phyloP scores from a whole-genome alignment of 768 basidiomycete genomes.

The Obba rivulosa region DNA sequence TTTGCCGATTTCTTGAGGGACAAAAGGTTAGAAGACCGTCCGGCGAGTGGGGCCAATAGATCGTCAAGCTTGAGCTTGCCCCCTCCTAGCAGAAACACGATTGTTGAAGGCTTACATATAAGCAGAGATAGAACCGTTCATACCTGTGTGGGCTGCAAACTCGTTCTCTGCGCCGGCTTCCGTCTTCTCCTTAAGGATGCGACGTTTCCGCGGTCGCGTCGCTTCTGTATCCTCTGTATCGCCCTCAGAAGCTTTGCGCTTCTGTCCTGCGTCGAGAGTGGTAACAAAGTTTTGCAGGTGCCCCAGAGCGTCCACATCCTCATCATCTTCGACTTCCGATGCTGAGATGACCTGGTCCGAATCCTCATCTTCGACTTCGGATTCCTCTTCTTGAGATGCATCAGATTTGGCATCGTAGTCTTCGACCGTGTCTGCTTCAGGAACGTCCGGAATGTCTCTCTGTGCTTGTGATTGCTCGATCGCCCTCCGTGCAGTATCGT shows the following conservation, averaged over 20 bases:
- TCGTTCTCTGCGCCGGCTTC: constrained; percentile 80
- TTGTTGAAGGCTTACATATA: not conserved
- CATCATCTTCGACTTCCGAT: constrained; percentile 37
- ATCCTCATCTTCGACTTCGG: constrained; percentile 27
- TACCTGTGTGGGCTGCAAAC: constrained; percentile 58
- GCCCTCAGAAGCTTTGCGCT: constrained; percentile 62
- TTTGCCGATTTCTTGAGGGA: constrained; percentile 70
- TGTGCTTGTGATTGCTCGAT: no score
- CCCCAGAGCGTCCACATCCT: constrained; percentile 55
- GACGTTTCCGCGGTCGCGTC: constrained; percentile 43
- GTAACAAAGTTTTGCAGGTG: constrained; percentile 71
- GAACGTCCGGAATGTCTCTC: no score
- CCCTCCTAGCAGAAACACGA: constrained; percentile 31
- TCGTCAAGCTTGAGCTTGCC: constrained; percentile 64
- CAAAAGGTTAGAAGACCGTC: constrained; percentile 52
- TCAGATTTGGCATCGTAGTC: constrained; percentile 28
- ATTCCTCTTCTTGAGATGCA: constrained; percentile 7
- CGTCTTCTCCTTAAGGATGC: constrained; percentile 64
- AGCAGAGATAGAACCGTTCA: constrained; percentile 1
- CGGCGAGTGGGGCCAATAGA: constrained; percentile 66
- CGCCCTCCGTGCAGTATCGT: no score
- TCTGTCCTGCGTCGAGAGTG: constrained; percentile 56
- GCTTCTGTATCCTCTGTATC: constrained; percentile 22
- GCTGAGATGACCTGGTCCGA: constrained; percentile 28
- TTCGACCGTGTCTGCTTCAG: constrained; percentile 27